phyloP scores from a whole-genome alignment of 1,284 basidiomycete species.

The Gomphus bonarii region DNA sequence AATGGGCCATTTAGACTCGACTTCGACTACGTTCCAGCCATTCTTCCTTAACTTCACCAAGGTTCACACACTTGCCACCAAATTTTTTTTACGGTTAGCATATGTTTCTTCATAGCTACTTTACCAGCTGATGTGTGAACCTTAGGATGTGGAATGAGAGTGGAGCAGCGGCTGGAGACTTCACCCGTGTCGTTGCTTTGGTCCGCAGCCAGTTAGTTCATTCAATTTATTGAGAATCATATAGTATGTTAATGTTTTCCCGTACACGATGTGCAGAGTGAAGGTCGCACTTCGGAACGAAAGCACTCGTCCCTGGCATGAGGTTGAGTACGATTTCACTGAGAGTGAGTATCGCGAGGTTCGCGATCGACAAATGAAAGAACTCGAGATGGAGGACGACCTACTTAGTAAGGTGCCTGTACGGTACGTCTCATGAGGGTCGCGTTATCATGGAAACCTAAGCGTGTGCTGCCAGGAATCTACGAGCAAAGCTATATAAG shows the following conservation, averaged over 20 bases:
- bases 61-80: constrained; percentile 75
- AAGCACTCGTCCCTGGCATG: constrained; percentile 72
- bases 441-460: not conserved
- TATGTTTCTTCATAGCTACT: not conserved
- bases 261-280: constrained; percentile 34
- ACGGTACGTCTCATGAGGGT: constrained; percentile 38
- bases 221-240: not conserved
- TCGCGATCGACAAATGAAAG: constrained; percentile 88
- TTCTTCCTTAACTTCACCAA: constrained; percentile 84
- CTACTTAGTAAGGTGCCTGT: constrained; percentile 77
- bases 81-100: constrained; percentile 72
- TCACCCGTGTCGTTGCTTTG: constrained; percentile 72
- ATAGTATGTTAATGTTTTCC: not conserved
- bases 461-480: constrained; percentile 40
- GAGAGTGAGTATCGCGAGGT: constrained; percentile 82
- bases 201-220: constrained; percentile 78
- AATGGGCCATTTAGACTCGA: constrained; percentile 46
- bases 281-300: constrained; percentile 73
- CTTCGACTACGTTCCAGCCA: constrained; percentile 77
- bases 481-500: constrained; percentile 79
- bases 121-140: not conserved
- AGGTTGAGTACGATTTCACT: constrained; percentile 78
- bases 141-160: constrained; percentile 85
- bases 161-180: constrained; percentile 72
- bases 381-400: constrained; percentile 88